Evolutionary conservation across 306 rosid genomes (phyloP).

Genomic region (Vigna unguiculata): DNA sequence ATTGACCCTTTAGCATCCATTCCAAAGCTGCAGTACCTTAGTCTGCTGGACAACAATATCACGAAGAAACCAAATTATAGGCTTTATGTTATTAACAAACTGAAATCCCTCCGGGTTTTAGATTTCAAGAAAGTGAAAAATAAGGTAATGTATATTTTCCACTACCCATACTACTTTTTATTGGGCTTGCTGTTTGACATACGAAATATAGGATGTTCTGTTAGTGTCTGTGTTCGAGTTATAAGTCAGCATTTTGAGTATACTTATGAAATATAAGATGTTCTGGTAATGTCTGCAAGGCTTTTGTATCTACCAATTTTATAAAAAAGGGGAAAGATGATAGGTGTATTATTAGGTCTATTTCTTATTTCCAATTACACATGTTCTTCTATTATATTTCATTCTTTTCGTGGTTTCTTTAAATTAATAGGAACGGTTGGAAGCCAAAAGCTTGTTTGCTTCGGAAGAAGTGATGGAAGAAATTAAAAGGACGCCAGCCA

Average conservation of each 20-base stretch:
- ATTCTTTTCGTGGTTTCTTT: conserved; percentile 26
- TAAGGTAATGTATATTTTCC: conserved; percentile 58
- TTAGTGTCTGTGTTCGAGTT: conserved; percentile 1
- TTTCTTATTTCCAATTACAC: neutral
- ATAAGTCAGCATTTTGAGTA: conserved; percentile 25
- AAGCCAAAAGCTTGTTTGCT: conserved; percentile 76
- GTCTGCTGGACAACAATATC: conserved; percentile 85
- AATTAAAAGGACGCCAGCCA: conserved; percentile 62
- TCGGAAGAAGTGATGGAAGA: conserved; percentile 78
- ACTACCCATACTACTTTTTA: neutral
- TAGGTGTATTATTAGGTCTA: conserved; percentile 1
- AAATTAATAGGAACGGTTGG: conserved; percentile 79
- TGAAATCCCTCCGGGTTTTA: conserved; percentile 78
- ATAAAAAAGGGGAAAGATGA: neutral
- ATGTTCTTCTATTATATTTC: conserved; percentile 9
- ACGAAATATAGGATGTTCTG: neutral
- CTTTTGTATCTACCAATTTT: neutral
- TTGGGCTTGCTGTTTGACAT: conserved; percentile 27
- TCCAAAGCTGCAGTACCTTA: conserved; percentile 79
- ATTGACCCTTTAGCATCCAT: conserved; percentile 88
- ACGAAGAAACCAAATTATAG: conserved; percentile 89
- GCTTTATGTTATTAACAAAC: conserved; percentile 80
- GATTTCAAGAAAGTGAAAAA: conserved; percentile 86
- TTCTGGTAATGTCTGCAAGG: neutral
- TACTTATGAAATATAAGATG: neutral